A percentile compares a stretch with the other conserved stretches of the same genome.
Conservation (phyloP, 345 rosid genomes). For the Gossypium arboreum region DNA sequence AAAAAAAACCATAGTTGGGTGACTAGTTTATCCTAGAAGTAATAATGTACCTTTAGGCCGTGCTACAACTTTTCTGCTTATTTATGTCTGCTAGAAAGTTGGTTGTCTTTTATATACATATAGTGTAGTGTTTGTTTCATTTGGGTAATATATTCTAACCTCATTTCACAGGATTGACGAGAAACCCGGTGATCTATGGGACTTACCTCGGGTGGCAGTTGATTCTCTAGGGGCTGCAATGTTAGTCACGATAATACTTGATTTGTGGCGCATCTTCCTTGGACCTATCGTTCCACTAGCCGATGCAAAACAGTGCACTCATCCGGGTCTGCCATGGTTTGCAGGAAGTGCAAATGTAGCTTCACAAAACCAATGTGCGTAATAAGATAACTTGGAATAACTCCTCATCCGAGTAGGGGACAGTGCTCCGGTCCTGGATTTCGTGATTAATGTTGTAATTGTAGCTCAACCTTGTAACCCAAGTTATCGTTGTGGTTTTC, state of each 20-base stretch:
- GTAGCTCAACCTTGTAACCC: slow-evolving; percentile 2
- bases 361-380: slow-evolving; percentile 18
- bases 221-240: slow-evolving; percentile 97
- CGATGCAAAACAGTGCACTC: slow-evolving; percentile 48
- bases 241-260: slow-evolving; percentile 92
- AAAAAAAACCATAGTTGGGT: too few relatives aligned
- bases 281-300: slow-evolving; percentile 79
- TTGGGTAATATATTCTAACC: not conserved
- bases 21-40: too few relatives aligned
- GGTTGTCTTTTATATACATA: not conserved
- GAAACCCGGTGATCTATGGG: slow-evolving; percentile 79
- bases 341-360: slow-evolving; percentile 33
- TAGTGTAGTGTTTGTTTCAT: not conserved
- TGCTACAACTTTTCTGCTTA: too few relatives aligned
- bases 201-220: slow-evolving; percentile 72
- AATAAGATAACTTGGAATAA: not conserved
- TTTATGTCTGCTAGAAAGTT: not conserved
- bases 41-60: too few relatives aligned
- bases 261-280: slow-evolving; percentile 85
- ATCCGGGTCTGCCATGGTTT: slow-evolving; percentile 87
- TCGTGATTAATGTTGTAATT: not conserved
- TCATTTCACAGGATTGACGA: slow-evolving; percentile 71
- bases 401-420: not conserved
- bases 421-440: not conserved
- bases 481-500: not conserved